Evolutionary conservation across 2,329 filamentous ascomycete species (phyloP).

Genomic region (Zasmidium citrigriseum): DNA sequence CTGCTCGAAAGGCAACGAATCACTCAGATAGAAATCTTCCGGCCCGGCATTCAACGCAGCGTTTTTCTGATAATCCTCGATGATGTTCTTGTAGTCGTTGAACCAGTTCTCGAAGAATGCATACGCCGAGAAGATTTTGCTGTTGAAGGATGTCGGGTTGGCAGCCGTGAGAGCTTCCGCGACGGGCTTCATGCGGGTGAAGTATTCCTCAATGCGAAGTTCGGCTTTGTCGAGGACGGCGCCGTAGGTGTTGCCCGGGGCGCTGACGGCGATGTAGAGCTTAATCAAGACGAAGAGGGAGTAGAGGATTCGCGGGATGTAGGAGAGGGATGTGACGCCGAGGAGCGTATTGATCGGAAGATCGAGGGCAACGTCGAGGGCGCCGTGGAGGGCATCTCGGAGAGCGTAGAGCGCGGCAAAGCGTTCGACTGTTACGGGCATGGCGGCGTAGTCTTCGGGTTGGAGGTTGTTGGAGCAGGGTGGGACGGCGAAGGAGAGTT

Average conservation of each 20-base stretch:
- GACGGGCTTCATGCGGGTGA: not conserved
- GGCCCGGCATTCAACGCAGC: not conserved
- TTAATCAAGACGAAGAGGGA: conserved; percentile 17
- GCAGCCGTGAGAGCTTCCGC: not conserved
- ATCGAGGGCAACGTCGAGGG: conserved; percentile 13
- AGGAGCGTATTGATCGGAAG: conserved; percentile 1
- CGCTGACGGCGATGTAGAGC: conserved; percentile 21
- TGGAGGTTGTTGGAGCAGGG: conserved; percentile 18
- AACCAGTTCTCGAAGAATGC: not conserved
- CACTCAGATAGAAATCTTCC: not conserved
- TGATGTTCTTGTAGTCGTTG: not conserved
- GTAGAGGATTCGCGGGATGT: conserved; percentile 18
- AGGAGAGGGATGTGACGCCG: conserved; percentile 10
- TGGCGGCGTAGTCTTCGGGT: conserved; percentile 19
- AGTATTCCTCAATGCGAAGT: not conserved
- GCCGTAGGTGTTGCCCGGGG: conserved; percentile 19
- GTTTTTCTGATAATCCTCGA: not conserved
- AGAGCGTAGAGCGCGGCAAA: conserved; percentile 17
- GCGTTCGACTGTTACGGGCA: conserved; percentile 20
- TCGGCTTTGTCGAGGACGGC: conserved; percentile 24
- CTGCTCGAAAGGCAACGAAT: not conserved
- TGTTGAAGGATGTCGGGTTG: not conserved
- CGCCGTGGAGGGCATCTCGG: conserved; percentile 17
- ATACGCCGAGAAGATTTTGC: not conserved
- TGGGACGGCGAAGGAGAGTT: conserved; percentile 22